Conservation (phyloP, 208 protist species). For the Acanthamoeba lenticulata region DNA sequence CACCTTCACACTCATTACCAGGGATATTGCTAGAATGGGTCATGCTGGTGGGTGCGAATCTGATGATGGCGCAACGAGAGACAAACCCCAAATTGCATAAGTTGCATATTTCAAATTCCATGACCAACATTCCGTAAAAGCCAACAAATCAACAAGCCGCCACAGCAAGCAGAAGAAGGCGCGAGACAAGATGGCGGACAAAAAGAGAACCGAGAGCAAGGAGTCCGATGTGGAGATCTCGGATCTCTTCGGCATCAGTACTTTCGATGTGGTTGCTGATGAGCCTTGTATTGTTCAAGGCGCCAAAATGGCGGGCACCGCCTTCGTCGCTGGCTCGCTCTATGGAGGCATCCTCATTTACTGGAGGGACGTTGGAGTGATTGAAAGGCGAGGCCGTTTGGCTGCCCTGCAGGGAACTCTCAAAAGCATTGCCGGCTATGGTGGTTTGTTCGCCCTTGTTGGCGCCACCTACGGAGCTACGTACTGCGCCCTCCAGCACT, state of each 20-base stretch:
- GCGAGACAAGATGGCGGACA: background rate
- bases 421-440: background rate
- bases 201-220: background rate
- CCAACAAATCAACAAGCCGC: background rate
- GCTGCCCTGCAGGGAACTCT: background rate
- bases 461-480: background rate
- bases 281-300: background rate
- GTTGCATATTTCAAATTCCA: too few species aligned
- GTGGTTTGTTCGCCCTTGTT: background rate
- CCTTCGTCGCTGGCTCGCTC: background rate
- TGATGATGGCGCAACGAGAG: too few species aligned
- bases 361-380: background rate
- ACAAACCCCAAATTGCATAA: too few species aligned
- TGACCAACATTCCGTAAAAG: background rate
- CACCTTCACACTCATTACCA: background rate
- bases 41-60: too few species aligned
- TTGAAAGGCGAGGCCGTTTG: background rate
- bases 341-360: background rate
- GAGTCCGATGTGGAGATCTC: background rate
- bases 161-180: background rate
- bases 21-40: constrained; percentile 15
- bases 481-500: background rate
- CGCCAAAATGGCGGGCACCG: background rate
- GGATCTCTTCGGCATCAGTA: background rate
- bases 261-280: background rate